A percentile compares a stretch with the other conserved stretches of the same genome.
Evolutionary conservation across 2,329 filamentous ascomycete species (phyloP).

Genomic region (Stemphylium beticola): DNA sequence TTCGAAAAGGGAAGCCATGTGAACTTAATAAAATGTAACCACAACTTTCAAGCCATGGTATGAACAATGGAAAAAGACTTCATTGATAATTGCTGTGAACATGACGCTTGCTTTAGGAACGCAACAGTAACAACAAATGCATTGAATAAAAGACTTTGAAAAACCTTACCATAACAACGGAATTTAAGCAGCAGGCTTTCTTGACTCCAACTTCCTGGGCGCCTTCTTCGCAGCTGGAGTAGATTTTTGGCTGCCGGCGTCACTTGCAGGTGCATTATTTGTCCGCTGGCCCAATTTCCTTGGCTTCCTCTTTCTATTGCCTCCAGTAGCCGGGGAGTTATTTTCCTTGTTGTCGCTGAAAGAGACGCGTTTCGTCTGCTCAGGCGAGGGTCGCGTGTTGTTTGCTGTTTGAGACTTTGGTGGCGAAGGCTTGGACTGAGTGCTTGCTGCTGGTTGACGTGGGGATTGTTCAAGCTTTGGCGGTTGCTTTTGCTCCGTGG

Average conservation of each 20-base stretch:
- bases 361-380: slow-evolving; percentile 13
- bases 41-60: too few species aligned
- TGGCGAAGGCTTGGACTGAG: neutral
- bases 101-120: too few species aligned
- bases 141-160: neutral
- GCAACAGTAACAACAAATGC: neutral
- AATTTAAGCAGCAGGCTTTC: slow-evolving; percentile 20
- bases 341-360: slow-evolving; percentile 25
- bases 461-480: slow-evolving; percentile 12
- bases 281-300: slow-evolving; percentile 32
- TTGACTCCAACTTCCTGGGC: slow-evolving; percentile 34
- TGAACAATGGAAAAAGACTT: too few species aligned
- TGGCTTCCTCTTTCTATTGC: slow-evolving; percentile 28
- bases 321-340: slow-evolving; percentile 13
- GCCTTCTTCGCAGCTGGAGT: slow-evolving; percentile 20
- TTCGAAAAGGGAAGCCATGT: too few species aligned
- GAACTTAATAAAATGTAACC: too few species aligned
- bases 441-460: neutral
- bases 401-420: slow-evolving; percentile 14
- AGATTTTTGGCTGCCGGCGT: neutral
- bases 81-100: too few species aligned
- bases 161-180: neutral
- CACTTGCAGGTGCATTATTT: slow-evolving; percentile 7
- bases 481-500: slow-evolving; percentile 6
- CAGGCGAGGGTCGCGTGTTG: slow-evolving; percentile 7